phyloP scores from a whole-genome alignment of 495 filamentous ascomycete genomes.

The Annulohypoxylon moriforme region DNA sequence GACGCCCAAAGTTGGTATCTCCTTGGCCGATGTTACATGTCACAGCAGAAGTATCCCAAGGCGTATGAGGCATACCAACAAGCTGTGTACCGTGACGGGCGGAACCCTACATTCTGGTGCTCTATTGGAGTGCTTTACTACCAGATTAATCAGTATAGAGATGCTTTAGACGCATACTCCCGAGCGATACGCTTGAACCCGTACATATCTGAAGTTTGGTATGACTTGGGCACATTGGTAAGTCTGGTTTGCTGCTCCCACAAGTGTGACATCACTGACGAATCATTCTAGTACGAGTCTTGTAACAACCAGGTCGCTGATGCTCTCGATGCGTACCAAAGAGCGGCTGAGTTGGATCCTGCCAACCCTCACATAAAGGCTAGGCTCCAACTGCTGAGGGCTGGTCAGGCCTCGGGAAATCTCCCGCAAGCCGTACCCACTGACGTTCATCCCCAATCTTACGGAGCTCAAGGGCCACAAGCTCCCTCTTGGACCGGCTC shows the following conservation, averaged over 20 bases:
- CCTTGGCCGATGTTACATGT: conserved; percentile 98
- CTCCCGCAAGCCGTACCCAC: conserved; percentile 58
- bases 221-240: conserved; percentile 96
- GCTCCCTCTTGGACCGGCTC: conserved; percentile 88
- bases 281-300: conserved; percentile 84
- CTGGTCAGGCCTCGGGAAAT: conserved; percentile 73
- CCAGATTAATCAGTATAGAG: conserved; percentile 99
- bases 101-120: conserved; percentile 99
- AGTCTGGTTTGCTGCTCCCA: conserved; percentile 52
- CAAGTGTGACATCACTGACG: conserved; percentile 35
- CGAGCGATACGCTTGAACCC: conserved; percentile 97
- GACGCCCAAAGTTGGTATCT: conserved; percentile 99
- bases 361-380: conserved; percentile 96
- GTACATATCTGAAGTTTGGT: conserved; percentile 99
- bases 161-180: conserved; percentile 98
- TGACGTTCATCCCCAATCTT: conserved; percentile 78
- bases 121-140: conserved; percentile 99
- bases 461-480: conserved; percentile 74
- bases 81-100: conserved; percentile 96
- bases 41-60: conserved; percentile 98
- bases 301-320: conserved; percentile 99
- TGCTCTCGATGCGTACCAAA: conserved; percentile 94
- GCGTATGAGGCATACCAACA: conserved; percentile 99
- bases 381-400: conserved; percentile 85
- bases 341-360: conserved; percentile 94